phyloP scores from a whole-genome alignment of 2,329 filamentous ascomycete species.

The Hirsutella rhossiliensis region DNA sequence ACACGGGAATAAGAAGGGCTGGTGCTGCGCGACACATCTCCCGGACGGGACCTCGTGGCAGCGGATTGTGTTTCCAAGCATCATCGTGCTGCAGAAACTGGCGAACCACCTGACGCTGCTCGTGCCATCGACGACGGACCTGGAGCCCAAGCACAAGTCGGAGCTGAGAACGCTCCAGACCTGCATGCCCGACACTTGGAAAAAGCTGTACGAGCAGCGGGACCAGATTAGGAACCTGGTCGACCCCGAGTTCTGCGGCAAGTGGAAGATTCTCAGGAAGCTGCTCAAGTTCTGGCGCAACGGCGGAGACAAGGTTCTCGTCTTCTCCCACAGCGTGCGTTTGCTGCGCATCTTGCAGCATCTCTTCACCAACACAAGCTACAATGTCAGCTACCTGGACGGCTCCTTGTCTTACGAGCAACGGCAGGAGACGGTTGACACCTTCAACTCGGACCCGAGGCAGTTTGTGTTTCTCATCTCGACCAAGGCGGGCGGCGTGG shows the following conservation, averaged over 20 bases:
- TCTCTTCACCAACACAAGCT: conserved; percentile 77
- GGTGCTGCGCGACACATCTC: conserved; percentile 60
- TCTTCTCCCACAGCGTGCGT: conserved; percentile 87
- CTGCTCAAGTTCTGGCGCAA: conserved; percentile 81
- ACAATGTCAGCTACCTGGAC: conserved; percentile 85
- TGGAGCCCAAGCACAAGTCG: conserved; percentile 61
- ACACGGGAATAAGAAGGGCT: conserved; percentile 56
- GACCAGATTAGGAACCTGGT: conserved; percentile 72
- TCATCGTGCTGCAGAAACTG: conserved; percentile 73
- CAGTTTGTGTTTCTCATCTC: conserved; percentile 96
- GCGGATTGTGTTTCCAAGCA: conserved; percentile 71
- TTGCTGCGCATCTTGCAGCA: conserved; percentile 74
- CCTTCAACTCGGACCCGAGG: conserved; percentile 77
- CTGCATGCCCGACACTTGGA: conserved; percentile 66
- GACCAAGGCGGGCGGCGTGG: conserved; percentile 84
- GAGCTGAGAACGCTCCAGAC: conserved; percentile 63
- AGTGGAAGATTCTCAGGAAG: conserved; percentile 86
- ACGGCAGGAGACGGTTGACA: conserved; percentile 68
- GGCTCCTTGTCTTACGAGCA: conserved; percentile 76
- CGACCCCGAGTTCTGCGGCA: conserved; percentile 87
- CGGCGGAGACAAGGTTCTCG: conserved; percentile 85
- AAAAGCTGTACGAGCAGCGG: conserved; percentile 57
- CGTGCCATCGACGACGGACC: conserved; percentile 54
- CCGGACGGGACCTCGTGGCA: conserved; percentile 58
- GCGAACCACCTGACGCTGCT: conserved; percentile 87